Evolutionary conservation across 179 eudicot species (phyloP), one percentile per base, ranked within the genome.

Genomic region (Spinacia oleracea): DNA sequence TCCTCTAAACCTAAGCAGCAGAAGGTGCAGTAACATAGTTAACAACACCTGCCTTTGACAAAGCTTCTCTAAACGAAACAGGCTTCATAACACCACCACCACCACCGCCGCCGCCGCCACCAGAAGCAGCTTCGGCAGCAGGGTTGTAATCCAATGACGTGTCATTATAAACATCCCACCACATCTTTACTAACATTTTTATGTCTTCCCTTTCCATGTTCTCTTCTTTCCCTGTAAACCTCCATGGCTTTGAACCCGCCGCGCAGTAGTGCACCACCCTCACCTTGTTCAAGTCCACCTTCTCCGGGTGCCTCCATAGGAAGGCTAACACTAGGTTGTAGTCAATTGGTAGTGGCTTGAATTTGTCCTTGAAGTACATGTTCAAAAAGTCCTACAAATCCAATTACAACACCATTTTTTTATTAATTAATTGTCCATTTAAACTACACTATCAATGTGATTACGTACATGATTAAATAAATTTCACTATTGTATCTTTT

Each of bases 261-360:
- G 92, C 94, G 55, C 96, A 93, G 67, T 90, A 93, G 79, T 93
- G 97, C 16, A 93, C 97, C 70, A 89, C 94, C 83, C 89, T 93
- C 27, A 90, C 88, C 55, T 84, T 84, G 27, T 83, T 83, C 55
- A 91, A 80, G 79, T 91, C 90, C 11, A 92, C 93, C 71, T 89
- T 93, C 63, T 91, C 91, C 8, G 94, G 96, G 75, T 91, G 97
- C 25, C 91, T 78, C 97, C 97, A 93, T 29, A 93, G 72, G 87
- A 93, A 89, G 14, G 96, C 91, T 25, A 93, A 53, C 40, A 93
- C 91, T 0, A 93, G 80, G 84, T 93, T 93, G 85, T 93, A 91
- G 5, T 78, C 88, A 8, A 82, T 70, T 4, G 96, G 92, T 2
- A 90, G 78, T 6, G 92, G 89, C 91, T 87, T 90, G 83, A 85